These are phyloP conservation scores for Phytophthora colocasiae DNA, from an alignment of 352 stramenopile genomes.

Conservation along the genomic window DNA sequence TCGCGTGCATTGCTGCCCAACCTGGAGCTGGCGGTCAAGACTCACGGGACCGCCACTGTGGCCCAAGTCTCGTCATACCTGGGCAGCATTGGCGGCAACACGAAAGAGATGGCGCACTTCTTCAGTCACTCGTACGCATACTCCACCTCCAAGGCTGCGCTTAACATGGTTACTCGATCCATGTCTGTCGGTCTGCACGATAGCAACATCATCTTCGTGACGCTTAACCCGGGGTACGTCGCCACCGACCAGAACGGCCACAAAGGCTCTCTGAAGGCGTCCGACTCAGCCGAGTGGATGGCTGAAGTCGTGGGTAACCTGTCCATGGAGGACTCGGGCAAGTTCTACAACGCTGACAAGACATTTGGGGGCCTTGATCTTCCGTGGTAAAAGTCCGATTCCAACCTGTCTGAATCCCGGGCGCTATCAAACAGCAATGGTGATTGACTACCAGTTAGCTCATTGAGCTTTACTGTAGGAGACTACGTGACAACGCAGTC, in stretches of 20 bases:
- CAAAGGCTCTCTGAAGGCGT: slow-evolving; percentile 26
- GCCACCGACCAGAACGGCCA: slow-evolving; percentile 44
- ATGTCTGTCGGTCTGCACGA: slow-evolving; percentile 45
- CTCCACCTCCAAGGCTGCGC: slow-evolving; percentile 62
- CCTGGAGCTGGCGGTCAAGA: slow-evolving; percentile 40
- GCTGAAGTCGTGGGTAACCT: slow-evolving; percentile 32
- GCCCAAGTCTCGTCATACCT: slow-evolving; percentile 56
- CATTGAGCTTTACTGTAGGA: too few relatives aligned
- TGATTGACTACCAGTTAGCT: too few relatives aligned
- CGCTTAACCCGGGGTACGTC: slow-evolving; percentile 49
- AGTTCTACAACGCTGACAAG: slow-evolving; percentile 39
- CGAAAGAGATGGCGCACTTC: slow-evolving; percentile 12
- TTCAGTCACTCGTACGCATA: slow-evolving; percentile 58
- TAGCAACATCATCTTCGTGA: slow-evolving; percentile 40
- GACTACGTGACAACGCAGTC: too few relatives aligned
- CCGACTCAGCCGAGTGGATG: slow-evolving; percentile 34
- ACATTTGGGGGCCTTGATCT: slow-evolving; percentile 21
- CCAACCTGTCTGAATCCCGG: too few relatives aligned
- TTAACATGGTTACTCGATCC: slow-evolving; percentile 67
- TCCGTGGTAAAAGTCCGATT: slow-evolving; percentile 31
- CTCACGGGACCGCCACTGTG: slow-evolving; percentile 43
- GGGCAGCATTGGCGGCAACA: slow-evolving; percentile 55
- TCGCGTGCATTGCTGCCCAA: slow-evolving; percentile 54
- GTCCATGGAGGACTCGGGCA: slow-evolving; percentile 33
- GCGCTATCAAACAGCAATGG: too few relatives aligned